phyloP scores from a whole-genome alignment of 2,329 filamentous ascomycete genomes.

The Biscogniauxia mediterranea region DNA sequence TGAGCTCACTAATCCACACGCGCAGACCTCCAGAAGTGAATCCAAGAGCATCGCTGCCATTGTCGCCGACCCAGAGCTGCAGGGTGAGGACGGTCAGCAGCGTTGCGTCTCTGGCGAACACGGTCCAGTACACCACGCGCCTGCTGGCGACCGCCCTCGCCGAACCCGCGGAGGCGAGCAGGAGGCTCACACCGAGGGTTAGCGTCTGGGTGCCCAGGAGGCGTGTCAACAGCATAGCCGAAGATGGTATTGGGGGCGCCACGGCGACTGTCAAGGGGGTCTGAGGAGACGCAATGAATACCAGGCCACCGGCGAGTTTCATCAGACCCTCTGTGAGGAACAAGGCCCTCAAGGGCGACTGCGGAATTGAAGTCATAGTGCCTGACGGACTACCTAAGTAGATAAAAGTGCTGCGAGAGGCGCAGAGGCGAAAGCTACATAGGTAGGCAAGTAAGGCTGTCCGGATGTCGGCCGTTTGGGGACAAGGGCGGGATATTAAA shows the following conservation, averaged over 20 bases:
- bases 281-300: conserved; percentile 16
- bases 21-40: conserved; percentile 15
- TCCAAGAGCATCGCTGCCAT: conserved; percentile 6
- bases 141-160: conserved; percentile 12
- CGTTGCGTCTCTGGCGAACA: conserved; percentile 19
- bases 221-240: conserved; percentile 15
- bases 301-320: conserved; percentile 13
- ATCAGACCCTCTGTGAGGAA: conserved; percentile 18
- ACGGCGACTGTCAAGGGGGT: conserved; percentile 16
- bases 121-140: conserved; percentile 18
- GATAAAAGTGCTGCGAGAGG: too few species aligned
- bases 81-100: conserved; percentile 11
- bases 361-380: conserved; percentile 9
- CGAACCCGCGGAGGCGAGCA: conserved; percentile 14
- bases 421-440: neutral
- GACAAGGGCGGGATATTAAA: neutral
- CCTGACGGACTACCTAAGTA: neutral
- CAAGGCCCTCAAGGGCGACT: conserved; percentile 12
- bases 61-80: conserved; percentile 16
- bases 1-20: conserved; percentile 14
- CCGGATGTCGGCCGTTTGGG: neutral
- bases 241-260: conserved; percentile 10
- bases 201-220: conserved; percentile 20
- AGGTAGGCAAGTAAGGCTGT: neutral
- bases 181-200: conserved; percentile 16